Conservation (phyloP, 495 filamentous ascomycete genomes). For the Clavariopsis aquatica region DNA sequence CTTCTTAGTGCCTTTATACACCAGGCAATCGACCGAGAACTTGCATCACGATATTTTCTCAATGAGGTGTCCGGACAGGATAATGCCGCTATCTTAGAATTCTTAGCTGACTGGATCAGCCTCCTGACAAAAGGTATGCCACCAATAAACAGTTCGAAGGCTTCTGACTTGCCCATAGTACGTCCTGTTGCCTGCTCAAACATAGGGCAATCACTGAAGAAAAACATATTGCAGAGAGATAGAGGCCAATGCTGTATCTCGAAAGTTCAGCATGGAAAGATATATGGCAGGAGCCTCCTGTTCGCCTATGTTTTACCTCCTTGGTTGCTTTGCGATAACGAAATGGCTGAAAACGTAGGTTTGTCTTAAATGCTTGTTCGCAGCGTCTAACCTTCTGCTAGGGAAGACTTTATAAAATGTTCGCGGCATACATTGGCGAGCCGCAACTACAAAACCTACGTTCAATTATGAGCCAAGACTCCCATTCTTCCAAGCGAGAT, state of each 20-base stretch:
- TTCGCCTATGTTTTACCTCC: slow-evolving; percentile 21
- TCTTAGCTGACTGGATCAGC: slow-evolving; percentile 23
- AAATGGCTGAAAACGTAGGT: slow-evolving; percentile 23
- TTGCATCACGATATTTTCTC: slow-evolving; percentile 21
- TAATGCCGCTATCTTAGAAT: slow-evolving; percentile 13
- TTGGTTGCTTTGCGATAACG: slow-evolving; percentile 16
- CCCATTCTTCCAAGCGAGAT: slow-evolving; percentile 13
- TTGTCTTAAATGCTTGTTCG: neutral
- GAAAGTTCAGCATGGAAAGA: slow-evolving; percentile 10
- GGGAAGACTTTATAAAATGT: slow-evolving; percentile 20
- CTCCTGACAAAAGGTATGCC: slow-evolving; percentile 24
- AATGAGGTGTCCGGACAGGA: slow-evolving; percentile 14
- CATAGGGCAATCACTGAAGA: slow-evolving; percentile 4
- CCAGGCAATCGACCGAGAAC: slow-evolving; percentile 23
- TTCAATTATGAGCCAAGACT: slow-evolving; percentile 8
- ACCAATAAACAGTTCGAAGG: slow-evolving; percentile 1
- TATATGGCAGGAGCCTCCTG: slow-evolving; percentile 7
- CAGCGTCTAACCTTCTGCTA: slow-evolving; percentile 5
- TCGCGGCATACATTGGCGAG: slow-evolving; percentile 23
- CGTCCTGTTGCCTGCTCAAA: slow-evolving; percentile 22
- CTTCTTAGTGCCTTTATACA: slow-evolving; percentile 25
- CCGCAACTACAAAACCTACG: slow-evolving; percentile 11
- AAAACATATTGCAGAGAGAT: slow-evolving; percentile 27
- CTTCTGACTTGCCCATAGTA: slow-evolving; percentile 19
- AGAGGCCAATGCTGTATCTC: slow-evolving; percentile 27